These are phyloP conservation scores for Cercophora newfieldiana DNA, from an alignment of 495 filamentous ascomycete species.

Conservation along the genomic window DNA sequence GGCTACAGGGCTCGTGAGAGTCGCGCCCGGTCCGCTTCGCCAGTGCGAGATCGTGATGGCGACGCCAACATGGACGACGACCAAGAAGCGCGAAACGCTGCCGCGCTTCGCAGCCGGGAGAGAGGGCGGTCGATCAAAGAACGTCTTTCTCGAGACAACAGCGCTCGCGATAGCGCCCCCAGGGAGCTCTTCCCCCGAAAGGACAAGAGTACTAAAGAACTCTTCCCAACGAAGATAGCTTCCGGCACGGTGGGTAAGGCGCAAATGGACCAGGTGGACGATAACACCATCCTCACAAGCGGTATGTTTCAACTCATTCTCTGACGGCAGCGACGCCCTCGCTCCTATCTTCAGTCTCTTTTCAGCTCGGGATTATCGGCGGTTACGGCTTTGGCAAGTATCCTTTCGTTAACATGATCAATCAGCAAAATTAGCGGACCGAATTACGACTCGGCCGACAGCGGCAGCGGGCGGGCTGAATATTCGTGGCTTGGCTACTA, in stretches of 20 bases:
- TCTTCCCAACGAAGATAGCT: constrained; percentile 63
- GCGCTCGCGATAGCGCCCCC: constrained; percentile 35
- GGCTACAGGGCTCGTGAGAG: constrained; percentile 55
- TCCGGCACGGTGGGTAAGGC: constrained; percentile 30
- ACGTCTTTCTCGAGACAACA: constrained; percentile 36
- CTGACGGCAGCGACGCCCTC: constrained; percentile 15
- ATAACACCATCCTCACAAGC: constrained; percentile 44
- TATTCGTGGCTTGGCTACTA: constrained; percentile 62
- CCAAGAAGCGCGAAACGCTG: constrained; percentile 30
- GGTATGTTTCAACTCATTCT: constrained; percentile 37
- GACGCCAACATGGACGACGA: constrained; percentile 49
- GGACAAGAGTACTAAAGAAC: constrained; percentile 55
- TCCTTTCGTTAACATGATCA: constrained; percentile 27
- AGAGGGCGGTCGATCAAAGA: constrained; percentile 50
- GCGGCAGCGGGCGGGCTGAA: constrained; percentile 45
- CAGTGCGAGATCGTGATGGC: constrained; percentile 62
- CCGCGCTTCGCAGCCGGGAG: constrained; percentile 41
- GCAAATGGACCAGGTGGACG: constrained; percentile 43
- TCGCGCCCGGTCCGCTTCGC: constrained; percentile 71
- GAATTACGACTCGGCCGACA: constrained; percentile 36
- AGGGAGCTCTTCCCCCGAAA: constrained; percentile 69
- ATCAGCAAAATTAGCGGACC: constrained; percentile 40
- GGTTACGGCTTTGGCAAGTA: not conserved
- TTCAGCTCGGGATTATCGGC: not conserved
- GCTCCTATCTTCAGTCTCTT: too few species aligned